Conservation (phyloP, 805 yeast genomes). For the Candida sphagnicola region DNA sequence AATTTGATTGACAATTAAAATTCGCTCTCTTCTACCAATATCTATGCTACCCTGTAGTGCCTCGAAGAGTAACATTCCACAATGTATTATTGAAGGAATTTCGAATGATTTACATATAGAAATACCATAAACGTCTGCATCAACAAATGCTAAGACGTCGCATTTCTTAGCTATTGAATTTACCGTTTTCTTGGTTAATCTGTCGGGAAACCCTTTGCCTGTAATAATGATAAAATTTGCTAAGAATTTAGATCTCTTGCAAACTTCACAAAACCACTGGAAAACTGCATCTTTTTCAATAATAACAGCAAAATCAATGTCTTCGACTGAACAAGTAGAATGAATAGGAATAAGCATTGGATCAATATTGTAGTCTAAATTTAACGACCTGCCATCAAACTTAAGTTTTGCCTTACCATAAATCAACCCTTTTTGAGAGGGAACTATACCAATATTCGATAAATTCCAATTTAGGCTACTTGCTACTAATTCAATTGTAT, state of each 20-base stretch:
- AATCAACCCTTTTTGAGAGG: constrained; percentile 56
- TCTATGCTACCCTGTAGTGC: constrained; percentile 21
- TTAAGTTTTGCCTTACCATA: constrained; percentile 26
- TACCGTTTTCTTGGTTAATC: constrained; percentile 29
- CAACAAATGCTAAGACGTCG: constrained; percentile 49
- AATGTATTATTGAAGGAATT: constrained; percentile 19
- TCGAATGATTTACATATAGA: constrained; percentile 43
- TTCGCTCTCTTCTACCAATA: constrained; percentile 17
- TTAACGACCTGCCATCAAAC: neutral
- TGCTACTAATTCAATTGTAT: constrained; percentile 34
- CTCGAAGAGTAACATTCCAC: constrained; percentile 43
- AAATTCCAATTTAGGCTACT: constrained; percentile 34
- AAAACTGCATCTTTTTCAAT: constrained; percentile 42
- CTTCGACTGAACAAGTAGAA: neutral
- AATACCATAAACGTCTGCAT: constrained; percentile 64
- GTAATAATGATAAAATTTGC: constrained; percentile 39
- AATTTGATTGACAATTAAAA: constrained; percentile 14
- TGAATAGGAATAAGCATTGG: constrained; percentile 18
- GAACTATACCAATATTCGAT: constrained; percentile 39
- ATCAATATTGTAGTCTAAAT: constrained; percentile 5
- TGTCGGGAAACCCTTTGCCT: constrained; percentile 68
- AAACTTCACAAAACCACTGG: constrained; percentile 24
- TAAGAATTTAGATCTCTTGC: constrained; percentile 4
- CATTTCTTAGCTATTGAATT: constrained; percentile 8
- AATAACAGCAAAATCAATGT: constrained; percentile 15